Conservation (phyloP, 768 basidiomycete genomes). For the Hygrophoropsis aurantiaca region DNA sequence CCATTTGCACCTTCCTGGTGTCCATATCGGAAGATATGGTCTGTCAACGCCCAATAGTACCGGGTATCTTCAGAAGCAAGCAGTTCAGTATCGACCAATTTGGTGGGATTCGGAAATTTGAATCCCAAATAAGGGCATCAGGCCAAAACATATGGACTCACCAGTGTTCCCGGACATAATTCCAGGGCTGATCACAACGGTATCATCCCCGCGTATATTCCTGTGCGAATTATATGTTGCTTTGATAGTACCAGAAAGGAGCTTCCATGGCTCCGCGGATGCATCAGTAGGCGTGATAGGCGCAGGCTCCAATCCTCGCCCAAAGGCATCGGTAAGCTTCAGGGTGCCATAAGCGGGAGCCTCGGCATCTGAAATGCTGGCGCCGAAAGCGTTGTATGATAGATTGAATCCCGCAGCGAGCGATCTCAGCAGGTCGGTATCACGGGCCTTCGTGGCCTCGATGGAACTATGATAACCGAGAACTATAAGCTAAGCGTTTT, state of each 20-base stretch:
- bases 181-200: conserved; percentile 45
- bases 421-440: conserved; percentile 40
- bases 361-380: conserved; percentile 32
- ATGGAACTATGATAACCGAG: conserved; percentile 28
- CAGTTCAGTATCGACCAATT: too few relatives aligned
- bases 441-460: conserved; percentile 42
- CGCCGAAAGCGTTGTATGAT: conserved; percentile 58
- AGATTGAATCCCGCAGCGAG: conserved; percentile 57
- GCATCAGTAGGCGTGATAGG: conserved; percentile 51
- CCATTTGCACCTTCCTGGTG: conserved; percentile 32
- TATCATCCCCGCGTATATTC: conserved; percentile 29
- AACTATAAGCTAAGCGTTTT: neutral
- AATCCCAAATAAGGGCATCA: neutral
- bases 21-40: conserved; percentile 71
- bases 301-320: conserved; percentile 58
- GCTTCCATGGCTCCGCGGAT: conserved; percentile 37
- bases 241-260: conserved; percentile 67
- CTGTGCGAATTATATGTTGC: conserved; percentile 56
- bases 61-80: conserved; percentile 39
- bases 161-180: conserved; percentile 61
- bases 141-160: too few relatives aligned
- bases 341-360: conserved; percentile 44
- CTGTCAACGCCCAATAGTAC: conserved; percentile 44
- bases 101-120: neutral
- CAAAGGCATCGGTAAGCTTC: conserved; percentile 48